A percentile compares a stretch with the other conserved stretches of the same genome.
Conservation (phyloP, 1,284 basidiomycete genomes). For the Ceratobasidium sp. region DNA sequence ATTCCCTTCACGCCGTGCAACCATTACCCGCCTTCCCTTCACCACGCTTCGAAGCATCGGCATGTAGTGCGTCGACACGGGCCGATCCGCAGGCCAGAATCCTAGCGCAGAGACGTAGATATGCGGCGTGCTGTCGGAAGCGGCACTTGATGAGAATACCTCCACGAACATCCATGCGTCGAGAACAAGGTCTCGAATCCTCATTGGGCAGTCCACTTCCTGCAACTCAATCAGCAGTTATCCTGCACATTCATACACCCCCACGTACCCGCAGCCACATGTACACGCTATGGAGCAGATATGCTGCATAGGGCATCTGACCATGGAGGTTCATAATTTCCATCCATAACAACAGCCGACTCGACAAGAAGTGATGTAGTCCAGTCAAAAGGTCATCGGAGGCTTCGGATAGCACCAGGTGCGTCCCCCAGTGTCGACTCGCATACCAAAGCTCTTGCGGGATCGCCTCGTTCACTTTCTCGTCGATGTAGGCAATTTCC, state of each 20-base stretch:
- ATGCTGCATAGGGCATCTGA: neutral
- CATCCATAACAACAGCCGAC: slow-evolving; percentile 27
- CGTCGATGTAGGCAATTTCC: neutral
- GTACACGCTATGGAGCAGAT: neutral
- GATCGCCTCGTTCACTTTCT: neutral
- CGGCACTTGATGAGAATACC: neutral
- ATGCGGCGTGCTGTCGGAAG: slow-evolving; percentile 19
- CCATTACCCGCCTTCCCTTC: neutral
- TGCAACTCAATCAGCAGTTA: neutral
- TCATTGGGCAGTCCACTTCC: neutral
- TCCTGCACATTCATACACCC: neutral
- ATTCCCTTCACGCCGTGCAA: neutral
- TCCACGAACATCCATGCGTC: slow-evolving; percentile 4
- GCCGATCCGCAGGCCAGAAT: slow-evolving; percentile 8
- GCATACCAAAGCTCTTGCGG: slow-evolving; percentile 5
- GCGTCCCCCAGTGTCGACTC: slow-evolving; percentile 7
- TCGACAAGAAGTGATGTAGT: slow-evolving; percentile 1
- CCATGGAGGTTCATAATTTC: slow-evolving; percentile 20
- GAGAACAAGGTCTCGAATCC: neutral
- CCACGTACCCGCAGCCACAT: neutral
- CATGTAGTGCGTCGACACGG: neutral
- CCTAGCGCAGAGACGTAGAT: slow-evolving; percentile 24
- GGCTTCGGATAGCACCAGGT: neutral
- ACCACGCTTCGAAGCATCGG: neutral
- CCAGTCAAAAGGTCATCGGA: neutral